Base-by-base conservation (phyloP, 2,329 filamentous ascomycete species). In the Claviceps fusiformis region DNA sequence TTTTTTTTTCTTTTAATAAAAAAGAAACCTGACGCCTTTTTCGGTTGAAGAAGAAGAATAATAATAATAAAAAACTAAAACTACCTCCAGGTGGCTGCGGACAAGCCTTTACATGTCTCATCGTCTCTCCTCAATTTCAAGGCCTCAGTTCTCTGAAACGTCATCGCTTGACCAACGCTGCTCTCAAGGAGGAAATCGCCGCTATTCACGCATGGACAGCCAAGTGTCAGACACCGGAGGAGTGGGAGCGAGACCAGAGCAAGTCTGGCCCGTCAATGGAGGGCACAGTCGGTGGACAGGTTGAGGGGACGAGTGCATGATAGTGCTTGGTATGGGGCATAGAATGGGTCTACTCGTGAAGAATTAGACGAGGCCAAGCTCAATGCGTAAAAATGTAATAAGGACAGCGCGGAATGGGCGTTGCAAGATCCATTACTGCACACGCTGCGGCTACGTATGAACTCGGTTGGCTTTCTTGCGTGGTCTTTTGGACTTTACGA, bases 161-260 rank as follows among this genome's bases (percentile, higher is more conserved):
- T 56, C 89, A 95, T 71, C 83, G 91, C 47, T 78, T 95, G 59
- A 90, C 95, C 62, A 95, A 96, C 71, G 79, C 79, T 17, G 83
- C 83, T 5, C 76, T 96, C 63, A 92, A 90, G 73, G 80, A 85
- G 50, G 90, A 96, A 73, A 95, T 96, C 68, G 87, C 88, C 17
- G 81, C 80, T 60, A 95, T 96, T 63, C 91, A 96, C 74, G 91
- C 91, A 44, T 96, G 91, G 91, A 95, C 89, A 55, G 89, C 90
- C 33, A 95, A 90, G 72, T 95, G 91, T 69, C 87, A 90, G 73
- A 96, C 91, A 9, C 88, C 89, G 0, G 88, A 90, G 64, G 89
- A 96, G 74, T 95, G 87, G 83, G 81, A 88, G 72, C 83, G 81
- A 70, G 80, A 86, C 70, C 69, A 66, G 62, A 70, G 69, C 29